Percentiles rank a stretch among this genome's conserved stretches.
Evolutionary conservation across 257 asterid genomes (phyloP).

Genomic region (Solanum paucissectum): DNA sequence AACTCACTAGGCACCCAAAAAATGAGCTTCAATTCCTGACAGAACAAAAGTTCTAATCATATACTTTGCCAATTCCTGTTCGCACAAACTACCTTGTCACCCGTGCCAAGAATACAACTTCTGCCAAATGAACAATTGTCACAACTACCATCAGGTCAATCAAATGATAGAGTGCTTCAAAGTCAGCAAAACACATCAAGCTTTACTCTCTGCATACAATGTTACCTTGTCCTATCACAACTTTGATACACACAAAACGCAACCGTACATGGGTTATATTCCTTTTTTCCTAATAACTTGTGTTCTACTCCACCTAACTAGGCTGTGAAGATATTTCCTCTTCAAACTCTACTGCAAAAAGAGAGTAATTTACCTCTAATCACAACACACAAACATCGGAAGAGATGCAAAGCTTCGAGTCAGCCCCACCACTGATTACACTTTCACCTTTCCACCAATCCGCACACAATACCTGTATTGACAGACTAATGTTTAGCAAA

Average conservation of each 20-base stretch:
- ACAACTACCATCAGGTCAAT: background rate
- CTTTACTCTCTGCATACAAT: background rate
- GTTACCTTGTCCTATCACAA: background rate
- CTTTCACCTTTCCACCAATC: constrained; percentile 89
- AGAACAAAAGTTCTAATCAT: background rate
- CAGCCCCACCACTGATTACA: constrained; percentile 84
- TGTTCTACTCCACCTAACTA: background rate
- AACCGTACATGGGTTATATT: background rate
- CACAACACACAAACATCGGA: constrained; percentile 56
- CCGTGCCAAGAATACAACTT: background rate
- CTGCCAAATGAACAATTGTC: background rate
- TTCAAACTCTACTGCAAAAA: background rate
- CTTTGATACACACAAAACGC: background rate
- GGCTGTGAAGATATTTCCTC: background rate
- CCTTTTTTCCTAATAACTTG: background rate
- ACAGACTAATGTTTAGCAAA: background rate
- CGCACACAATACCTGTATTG: constrained; percentile 65
- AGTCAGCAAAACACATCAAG: background rate
- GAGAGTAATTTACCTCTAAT: constrained; percentile 2
- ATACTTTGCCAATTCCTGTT: background rate
- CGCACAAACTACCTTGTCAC: background rate
- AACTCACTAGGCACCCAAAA: background rate
- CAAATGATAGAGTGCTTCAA: background rate
- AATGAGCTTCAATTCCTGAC: background rate
- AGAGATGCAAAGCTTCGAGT: constrained; percentile 74